A percentile compares a stretch with the other conserved stretches of the same genome.
phyloP scores from a whole-genome alignment of 768 basidiomycete genomes.

The Hygrocybe coccinea region DNA sequence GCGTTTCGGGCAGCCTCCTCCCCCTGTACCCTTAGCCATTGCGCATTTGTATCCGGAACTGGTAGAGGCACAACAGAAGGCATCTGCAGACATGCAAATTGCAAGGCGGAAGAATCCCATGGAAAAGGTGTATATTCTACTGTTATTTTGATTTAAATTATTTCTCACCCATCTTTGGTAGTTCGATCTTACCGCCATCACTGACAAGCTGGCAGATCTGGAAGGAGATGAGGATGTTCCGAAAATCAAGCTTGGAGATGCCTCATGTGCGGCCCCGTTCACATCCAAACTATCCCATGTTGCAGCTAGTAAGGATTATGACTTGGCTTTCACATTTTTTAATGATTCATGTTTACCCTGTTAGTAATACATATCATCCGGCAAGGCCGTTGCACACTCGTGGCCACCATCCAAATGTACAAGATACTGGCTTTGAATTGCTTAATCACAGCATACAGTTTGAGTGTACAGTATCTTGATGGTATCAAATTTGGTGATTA shows the following conservation, averaged over 20 bases:
- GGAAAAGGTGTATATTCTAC: slow-evolving; percentile 64
- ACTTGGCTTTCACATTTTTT: neutral
- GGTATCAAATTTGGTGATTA: slow-evolving; percentile 99
- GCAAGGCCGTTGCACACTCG: slow-evolving; percentile 96
- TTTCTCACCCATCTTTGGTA: slow-evolving; percentile 6
- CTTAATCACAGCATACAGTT: slow-evolving; percentile 95
- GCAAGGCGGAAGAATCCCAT: slow-evolving; percentile 82
- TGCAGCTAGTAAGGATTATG: slow-evolving; percentile 71
- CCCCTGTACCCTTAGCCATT: slow-evolving; percentile 85
- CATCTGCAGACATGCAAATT: slow-evolving; percentile 54
- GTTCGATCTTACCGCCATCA: slow-evolving; percentile 64
- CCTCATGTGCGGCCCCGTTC: slow-evolving; percentile 97
- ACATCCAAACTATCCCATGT: slow-evolving; percentile 98
- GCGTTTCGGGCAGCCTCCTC: slow-evolving; percentile 89
- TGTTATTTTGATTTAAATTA: neutral
- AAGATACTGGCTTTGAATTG: slow-evolving; percentile 98
- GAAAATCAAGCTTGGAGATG: slow-evolving; percentile 99
- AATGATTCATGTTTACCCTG: neutral
- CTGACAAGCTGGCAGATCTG: slow-evolving; percentile 84
- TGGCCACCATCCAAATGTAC: slow-evolving; percentile 99
- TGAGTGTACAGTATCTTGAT: slow-evolving; percentile 95
- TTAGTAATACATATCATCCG: slow-evolving; percentile 94
- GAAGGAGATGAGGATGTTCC: slow-evolving; percentile 94
- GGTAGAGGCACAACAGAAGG: slow-evolving; percentile 83
- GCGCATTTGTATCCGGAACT: slow-evolving; percentile 86